Percentiles rank a stretch among this genome's conserved stretches.
phyloP scores from a whole-genome alignment of 139 green algal genomes.

The Chlamydomonas sphaeroides region DNA sequence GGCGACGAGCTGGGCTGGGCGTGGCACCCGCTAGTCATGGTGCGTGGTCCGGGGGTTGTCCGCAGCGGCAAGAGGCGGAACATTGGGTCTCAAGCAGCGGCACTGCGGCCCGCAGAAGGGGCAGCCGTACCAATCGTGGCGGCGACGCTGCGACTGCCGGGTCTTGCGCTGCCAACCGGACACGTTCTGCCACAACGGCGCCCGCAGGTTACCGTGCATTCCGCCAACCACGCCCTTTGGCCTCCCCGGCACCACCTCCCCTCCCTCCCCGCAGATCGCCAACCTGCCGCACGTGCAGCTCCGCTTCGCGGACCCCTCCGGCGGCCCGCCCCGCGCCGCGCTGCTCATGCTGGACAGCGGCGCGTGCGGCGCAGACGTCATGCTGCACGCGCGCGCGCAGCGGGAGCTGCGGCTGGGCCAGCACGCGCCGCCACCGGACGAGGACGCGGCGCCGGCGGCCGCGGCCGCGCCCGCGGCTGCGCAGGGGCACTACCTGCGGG shows the following conservation, averaged over 20 bases:
- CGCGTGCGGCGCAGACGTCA: conserved; percentile 59
- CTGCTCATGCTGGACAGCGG: conserved; percentile 67
- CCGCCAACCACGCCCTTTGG: no score
- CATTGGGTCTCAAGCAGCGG: no score
- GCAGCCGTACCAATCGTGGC: no score
- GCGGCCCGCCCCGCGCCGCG: neutral
- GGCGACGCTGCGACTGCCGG: no score
- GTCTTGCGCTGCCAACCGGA: no score
- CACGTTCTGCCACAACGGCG: no score
- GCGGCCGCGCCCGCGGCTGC: neutral
- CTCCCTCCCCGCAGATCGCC: conserved; percentile 43
- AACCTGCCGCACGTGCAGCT: conserved; percentile 63
- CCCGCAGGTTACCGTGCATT: no score
- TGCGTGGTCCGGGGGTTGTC: no score
- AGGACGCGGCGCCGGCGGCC: neutral
- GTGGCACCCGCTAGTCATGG: conserved; percentile 52
- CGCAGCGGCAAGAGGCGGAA: no score
- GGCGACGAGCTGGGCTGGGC: conserved; percentile 6
- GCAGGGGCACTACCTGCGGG: conserved; percentile 32
- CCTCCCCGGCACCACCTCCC: neutral
- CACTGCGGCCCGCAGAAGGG: no score
- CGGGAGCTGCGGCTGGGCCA: conserved; percentile 46
- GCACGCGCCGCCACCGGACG: no score
- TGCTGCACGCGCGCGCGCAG: conserved; percentile 57
- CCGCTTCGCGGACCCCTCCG: conserved; percentile 25